phyloP scores from a whole-genome alignment of 352 stramenopile genomes.

The Pythium brassicae region DNA sequence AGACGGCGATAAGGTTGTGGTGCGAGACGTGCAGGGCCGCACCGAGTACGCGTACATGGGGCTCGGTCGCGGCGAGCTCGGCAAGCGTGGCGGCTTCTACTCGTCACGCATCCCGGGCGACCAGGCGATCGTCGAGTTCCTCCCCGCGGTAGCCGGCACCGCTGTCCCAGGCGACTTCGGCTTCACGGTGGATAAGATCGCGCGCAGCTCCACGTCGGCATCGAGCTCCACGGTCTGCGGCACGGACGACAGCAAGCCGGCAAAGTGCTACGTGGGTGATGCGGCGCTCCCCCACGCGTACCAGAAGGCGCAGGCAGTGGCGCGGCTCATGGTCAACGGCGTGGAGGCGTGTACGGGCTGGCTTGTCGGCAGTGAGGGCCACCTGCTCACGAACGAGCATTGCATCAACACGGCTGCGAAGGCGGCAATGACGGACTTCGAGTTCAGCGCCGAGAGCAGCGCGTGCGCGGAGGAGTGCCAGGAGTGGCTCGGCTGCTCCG shows the following conservation, averaged over 20 bases:
- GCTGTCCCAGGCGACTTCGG: conserved; percentile 14
- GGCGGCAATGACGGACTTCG: conserved; percentile 21
- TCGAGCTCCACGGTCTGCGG: conserved; percentile 26
- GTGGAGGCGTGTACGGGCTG: conserved; percentile 31
- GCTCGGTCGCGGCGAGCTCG: conserved; percentile 26
- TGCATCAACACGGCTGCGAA: conserved; percentile 25
- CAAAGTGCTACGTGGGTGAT: conserved; percentile 28
- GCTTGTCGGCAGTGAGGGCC: conserved; percentile 34
- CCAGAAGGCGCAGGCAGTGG: conserved; percentile 24
- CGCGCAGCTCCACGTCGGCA: conserved; percentile 18
- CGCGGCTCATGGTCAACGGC: conserved; percentile 27
- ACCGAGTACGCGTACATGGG: conserved; percentile 22
- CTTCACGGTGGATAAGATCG: conserved; percentile 29
- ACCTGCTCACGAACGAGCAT: conserved; percentile 44
- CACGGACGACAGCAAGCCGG: conserved; percentile 23
- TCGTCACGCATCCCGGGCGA: conserved; percentile 18
- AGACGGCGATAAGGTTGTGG: conserved; percentile 20
- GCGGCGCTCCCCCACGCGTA: conserved; percentile 14
- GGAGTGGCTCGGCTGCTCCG: conserved; percentile 14
- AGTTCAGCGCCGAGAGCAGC: conserved; percentile 34
- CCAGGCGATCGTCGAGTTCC: conserved; percentile 23
- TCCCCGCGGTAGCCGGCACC: conserved; percentile 4
- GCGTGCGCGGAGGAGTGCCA: conserved; percentile 26
- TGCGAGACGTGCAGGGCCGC: conserved; percentile 15
- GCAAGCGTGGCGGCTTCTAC: conserved; percentile 29